Conservation (phyloP, 2,329 filamentous ascomycete species). For the Helotiales sp. region DNA sequence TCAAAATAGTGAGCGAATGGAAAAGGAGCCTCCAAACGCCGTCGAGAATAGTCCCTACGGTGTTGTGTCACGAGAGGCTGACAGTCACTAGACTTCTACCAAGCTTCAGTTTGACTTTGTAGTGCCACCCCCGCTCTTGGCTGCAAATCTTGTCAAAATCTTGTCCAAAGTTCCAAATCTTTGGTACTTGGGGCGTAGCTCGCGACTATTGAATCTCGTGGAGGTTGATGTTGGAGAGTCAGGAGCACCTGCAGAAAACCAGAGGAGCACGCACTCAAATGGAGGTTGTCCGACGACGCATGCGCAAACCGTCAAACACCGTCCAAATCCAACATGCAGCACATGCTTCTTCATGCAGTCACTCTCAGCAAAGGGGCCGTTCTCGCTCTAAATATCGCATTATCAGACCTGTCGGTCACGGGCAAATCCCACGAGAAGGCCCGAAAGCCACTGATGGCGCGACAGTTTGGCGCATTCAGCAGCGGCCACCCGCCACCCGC, state of each 20-base stretch:
- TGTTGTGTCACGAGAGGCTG: background rate
- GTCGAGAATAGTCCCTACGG: background rate
- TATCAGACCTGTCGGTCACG: background rate
- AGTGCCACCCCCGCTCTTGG: background rate
- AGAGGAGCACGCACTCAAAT: background rate
- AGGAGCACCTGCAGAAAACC: background rate
- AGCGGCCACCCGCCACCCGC: background rate
- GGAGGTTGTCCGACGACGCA: background rate
- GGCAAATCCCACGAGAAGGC: background rate
- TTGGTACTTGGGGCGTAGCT: background rate
- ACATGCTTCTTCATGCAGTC: background rate
- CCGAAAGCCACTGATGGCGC: background rate
- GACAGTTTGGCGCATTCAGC: background rate
- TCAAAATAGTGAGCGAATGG: background rate
- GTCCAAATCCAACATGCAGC: background rate
- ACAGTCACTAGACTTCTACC: background rate
- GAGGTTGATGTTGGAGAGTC: background rate
- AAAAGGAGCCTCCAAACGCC: background rate
- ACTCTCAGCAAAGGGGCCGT: background rate
- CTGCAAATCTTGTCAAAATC: background rate
- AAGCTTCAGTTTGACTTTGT: background rate
- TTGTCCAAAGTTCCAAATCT: background rate
- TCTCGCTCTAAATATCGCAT: constrained; percentile 1
- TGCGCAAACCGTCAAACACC: background rate
- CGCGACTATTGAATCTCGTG: no score